phyloP scores from a whole-genome alignment of 305 asterid species.

The Rubia tinctorum region DNA sequence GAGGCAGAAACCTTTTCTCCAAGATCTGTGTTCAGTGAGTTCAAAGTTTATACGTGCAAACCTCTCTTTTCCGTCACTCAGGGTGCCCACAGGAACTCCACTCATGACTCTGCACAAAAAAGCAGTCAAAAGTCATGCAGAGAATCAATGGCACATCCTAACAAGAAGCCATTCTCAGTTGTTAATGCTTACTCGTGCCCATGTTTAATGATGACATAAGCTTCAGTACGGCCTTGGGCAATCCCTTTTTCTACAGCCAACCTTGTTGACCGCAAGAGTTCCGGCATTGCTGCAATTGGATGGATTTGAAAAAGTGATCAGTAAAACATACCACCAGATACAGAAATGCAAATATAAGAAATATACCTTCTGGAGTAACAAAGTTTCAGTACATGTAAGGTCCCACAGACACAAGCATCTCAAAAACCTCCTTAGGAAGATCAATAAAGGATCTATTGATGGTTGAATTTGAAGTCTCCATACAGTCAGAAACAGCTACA shows the following conservation, averaged over 20 bases:
- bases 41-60: conserved; percentile 63
- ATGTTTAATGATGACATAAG: conserved; percentile 81
- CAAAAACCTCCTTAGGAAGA: conserved; percentile 82
- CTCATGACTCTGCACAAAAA: conserved; percentile 51
- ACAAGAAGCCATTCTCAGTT: neutral
- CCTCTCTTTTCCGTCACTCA: conserved; percentile 53
- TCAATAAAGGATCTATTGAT: conserved; percentile 46
- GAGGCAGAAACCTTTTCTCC: conserved; percentile 80
- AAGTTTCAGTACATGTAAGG: conserved; percentile 83
- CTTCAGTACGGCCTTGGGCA: conserved; percentile 89
- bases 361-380: conserved; percentile 89
- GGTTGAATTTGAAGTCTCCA: conserved; percentile 38
- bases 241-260: conserved; percentile 93
- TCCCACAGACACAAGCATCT: conserved; percentile 90
- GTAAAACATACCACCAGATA: conserved; percentile 11
- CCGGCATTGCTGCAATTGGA: conserved; percentile 80
- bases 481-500: conserved; percentile 38
- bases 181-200: conserved; percentile 60
- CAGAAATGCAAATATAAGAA: conserved; percentile 8
- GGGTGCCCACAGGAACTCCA: conserved; percentile 23
- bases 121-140: conserved; percentile 7
- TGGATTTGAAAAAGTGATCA: conserved; percentile 16
- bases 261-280: conserved; percentile 86
- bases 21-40: conserved; percentile 45
- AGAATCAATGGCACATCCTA: conserved; percentile 7